Percentiles rank a stretch among this genome's conserved stretches.
These are phyloP conservation scores for Mortierella sp. DNA, from an alignment of 371 early-diverging fungal species.

Conservation along the genomic window DNA sequence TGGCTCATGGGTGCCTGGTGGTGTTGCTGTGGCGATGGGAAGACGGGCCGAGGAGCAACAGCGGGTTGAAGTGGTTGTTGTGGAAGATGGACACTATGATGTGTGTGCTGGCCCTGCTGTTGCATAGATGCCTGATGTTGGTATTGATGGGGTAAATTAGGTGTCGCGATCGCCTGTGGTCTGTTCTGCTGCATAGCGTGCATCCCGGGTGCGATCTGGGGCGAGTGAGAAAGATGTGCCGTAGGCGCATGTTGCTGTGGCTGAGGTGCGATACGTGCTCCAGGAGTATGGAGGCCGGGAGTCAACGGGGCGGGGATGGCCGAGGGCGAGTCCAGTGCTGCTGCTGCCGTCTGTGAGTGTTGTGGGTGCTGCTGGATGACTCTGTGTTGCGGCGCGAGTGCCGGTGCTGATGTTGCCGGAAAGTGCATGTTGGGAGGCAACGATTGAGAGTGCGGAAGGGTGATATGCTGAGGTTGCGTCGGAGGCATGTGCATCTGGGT, in stretches of 20 bases:
- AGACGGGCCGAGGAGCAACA: conserved; percentile 8
- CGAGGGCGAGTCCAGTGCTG: conserved; percentile 14
- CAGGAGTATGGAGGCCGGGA: not conserved
- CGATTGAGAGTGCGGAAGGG: conserved; percentile 8
- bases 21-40: conserved; percentile 21
- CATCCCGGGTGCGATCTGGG: conserved; percentile 21
- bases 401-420: conserved; percentile 18
- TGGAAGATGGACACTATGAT: not conserved
- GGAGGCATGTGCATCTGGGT: conserved; percentile 6
- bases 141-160: conserved; percentile 1
- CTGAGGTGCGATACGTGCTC: not conserved
- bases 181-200: conserved; percentile 18
- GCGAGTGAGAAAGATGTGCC: conserved; percentile 24
- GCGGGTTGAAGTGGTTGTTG: conserved; percentile 16
- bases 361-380: conserved; percentile 26
- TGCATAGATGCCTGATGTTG: not conserved
- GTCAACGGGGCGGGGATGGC: conserved; percentile 5
- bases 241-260: conserved; percentile 2
- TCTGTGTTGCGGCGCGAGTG: conserved; percentile 13
- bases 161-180: not conserved
- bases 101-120: not conserved
- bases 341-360: not conserved
- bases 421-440: conserved; percentile 27
- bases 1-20: conserved; percentile 11
- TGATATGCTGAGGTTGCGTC: conserved; percentile 10